Evolutionary conservation across 768 basidiomycete genomes (phyloP).

Genomic region (Hydnum rufescens): DNA sequence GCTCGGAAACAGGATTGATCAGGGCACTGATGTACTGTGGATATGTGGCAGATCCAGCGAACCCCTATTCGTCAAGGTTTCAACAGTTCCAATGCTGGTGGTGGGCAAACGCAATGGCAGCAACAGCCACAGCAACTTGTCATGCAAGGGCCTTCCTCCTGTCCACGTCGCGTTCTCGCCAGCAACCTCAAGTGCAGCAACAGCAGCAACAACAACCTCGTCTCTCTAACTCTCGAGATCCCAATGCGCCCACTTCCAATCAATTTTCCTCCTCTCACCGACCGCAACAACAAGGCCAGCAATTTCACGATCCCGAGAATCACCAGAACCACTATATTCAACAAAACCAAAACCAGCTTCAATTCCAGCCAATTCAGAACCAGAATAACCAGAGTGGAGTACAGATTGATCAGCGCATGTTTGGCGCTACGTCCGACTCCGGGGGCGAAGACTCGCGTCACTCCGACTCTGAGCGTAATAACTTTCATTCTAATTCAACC

Average conservation of each 20-base stretch:
- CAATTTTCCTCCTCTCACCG: not conserved
- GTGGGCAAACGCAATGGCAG: not conserved
- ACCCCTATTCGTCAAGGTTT: constrained; percentile 12
- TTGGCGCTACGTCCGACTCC: not conserved
- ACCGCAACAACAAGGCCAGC: too few relatives aligned
- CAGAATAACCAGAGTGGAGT: not conserved
- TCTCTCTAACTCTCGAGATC: not conserved
- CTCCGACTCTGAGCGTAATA: too few relatives aligned
- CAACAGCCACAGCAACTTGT: constrained; percentile 1
- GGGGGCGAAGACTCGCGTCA: too few relatives aligned
- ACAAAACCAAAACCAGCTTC: not conserved
- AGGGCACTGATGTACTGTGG: too few relatives aligned
- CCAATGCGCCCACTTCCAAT: not conserved
- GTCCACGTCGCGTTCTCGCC: too few relatives aligned
- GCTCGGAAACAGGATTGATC: not conserved
- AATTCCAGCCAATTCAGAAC: not conserved
- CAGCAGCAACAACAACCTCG: not conserved
- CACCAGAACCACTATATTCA: too few relatives aligned
- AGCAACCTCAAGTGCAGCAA: not conserved
- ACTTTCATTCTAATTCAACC: too few relatives aligned
- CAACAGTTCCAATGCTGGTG: not conserved
- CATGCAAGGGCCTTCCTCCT: too few relatives aligned
- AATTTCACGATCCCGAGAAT: too few relatives aligned
- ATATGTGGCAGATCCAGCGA: constrained; percentile 15
- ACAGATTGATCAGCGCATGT: not conserved